Evolutionary conservation across 768 basidiomycete genomes (phyloP), one percentile per base, ranked within the genome.

Genomic region (Xanthoconium purpureum): DNA sequence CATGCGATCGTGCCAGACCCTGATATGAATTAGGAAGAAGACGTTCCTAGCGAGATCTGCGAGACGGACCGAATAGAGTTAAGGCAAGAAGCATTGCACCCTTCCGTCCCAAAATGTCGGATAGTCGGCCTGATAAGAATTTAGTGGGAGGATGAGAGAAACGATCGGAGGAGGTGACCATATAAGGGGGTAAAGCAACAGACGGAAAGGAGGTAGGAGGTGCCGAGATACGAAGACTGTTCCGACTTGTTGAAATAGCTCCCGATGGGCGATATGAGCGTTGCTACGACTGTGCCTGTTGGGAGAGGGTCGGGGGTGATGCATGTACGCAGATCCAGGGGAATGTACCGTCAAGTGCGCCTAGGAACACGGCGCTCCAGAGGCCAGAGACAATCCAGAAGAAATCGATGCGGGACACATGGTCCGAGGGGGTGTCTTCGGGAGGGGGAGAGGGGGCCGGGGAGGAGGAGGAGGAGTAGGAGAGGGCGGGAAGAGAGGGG

Each of bases 101-200:
- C 71, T 89, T 89, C 45, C 95, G 80, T 42, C 91, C 91, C 58
- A 94, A 71, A 64, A 93, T 90, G 74, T 94, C 91, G 56, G 91
- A 83, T 57, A 94, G 77, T 58, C 89, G 85, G 57, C 90, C 90
- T 91, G 68, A 65, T 60, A 70, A 63, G 67, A 52, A 60, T 60
- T 66, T 55, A 64, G 63, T 52, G 47, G 35, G 37, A 28, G 48
- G 49, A 51, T 5, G 47, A 42, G 35, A 13, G 20, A 37, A 17
- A 33, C 30, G 43, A 67, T 61, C 52, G 48, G 29, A 47, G 45
- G 47, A 14, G 71, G 80, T 63, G 58, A 85, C 91, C 91, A 77
- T 92, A 92, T 60, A 93, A 73, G 56, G 92, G 94, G 20, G 93
- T 93, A 71, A 94, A 94, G 74, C 90, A 94, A 66, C 92, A 94